These are phyloP conservation scores for Rhypophila decipiens DNA, from an alignment of 495 filamentous ascomycete species.

Conservation along the genomic window DNA sequence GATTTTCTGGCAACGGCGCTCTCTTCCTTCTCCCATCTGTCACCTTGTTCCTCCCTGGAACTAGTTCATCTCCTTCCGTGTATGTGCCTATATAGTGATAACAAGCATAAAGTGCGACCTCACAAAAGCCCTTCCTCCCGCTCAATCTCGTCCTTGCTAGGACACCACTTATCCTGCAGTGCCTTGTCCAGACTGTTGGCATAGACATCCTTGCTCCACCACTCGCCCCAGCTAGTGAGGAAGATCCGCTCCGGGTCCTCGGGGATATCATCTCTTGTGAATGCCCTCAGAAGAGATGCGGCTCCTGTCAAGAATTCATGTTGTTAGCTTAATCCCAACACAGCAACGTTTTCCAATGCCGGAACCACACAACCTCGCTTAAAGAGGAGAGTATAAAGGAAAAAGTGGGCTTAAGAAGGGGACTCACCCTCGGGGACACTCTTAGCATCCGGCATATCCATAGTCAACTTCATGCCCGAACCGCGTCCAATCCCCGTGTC, in stretches of 20 bases:
- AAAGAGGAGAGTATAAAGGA: too few relatives aligned
- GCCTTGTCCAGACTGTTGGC: slow-evolving; percentile 26
- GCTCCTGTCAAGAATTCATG: slow-evolving; percentile 22
- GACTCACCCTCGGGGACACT: slow-evolving; percentile 31
- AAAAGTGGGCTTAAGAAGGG: background rate
- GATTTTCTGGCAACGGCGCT: too few relatives aligned
- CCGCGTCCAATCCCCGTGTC: slow-evolving; percentile 25
- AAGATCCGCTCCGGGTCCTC: slow-evolving; percentile 41
- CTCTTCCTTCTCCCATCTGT: too few relatives aligned
- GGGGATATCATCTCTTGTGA: slow-evolving; percentile 36
- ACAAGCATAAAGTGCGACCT: too few relatives aligned
- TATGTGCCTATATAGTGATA: too few relatives aligned
- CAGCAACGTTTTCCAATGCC: background rate
- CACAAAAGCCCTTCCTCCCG: slow-evolving; percentile 34
- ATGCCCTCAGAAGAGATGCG: slow-evolving; percentile 31
- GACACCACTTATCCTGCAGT: slow-evolving; percentile 40
- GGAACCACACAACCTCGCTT: background rate
- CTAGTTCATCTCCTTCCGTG: too few relatives aligned
- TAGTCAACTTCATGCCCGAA: slow-evolving; percentile 6
- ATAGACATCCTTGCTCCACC: slow-evolving; percentile 39
- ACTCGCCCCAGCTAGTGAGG: slow-evolving; percentile 44
- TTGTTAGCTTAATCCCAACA: background rate
- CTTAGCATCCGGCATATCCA: slow-evolving; percentile 31
- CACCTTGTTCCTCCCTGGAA: too few relatives aligned
- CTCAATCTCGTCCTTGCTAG: slow-evolving; percentile 36